Percentiles rank a stretch among this genome's conserved stretches.
These are phyloP conservation scores for Carex scoparia DNA, from an alignment of 176 grass and related monocot genomes.

Conservation along the genomic window DNA sequence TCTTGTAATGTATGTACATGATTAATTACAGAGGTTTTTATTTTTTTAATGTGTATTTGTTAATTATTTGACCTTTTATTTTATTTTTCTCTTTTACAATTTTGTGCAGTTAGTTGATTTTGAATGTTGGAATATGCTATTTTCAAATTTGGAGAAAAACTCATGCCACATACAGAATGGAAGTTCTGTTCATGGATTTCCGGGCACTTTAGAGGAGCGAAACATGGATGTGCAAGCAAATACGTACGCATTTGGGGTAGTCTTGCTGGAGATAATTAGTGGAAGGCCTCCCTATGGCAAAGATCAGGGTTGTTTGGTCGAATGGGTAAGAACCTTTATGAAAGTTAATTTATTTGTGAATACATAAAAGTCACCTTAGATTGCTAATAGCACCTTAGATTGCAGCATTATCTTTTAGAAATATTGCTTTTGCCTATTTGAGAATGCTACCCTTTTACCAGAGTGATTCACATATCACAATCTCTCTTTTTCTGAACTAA, in stretches of 20 bases:
- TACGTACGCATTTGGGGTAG: conserved; percentile 71
- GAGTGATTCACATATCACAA: not conserved
- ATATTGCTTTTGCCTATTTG: not conserved
- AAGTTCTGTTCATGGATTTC: conserved; percentile 38
- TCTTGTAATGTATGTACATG: not conserved
- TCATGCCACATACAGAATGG: conserved; percentile 28
- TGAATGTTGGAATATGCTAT: conserved; percentile 84
- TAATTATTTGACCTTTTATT: not conserved
- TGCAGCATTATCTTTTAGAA: not conserved
- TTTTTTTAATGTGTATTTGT: not conserved
- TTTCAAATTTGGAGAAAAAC: conserved; percentile 49
- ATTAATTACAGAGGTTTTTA: not conserved
- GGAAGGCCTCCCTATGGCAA: conserved; percentile 92
- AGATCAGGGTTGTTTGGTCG: conserved; percentile 65
- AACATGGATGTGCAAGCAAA: conserved; percentile 67
- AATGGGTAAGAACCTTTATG: conserved; percentile 52
- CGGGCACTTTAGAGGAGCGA: conserved; percentile 40
- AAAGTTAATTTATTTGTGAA: conserved; percentile 1
- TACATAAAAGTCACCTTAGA: not conserved
- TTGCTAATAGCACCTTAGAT: not conserved
- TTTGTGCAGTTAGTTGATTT: conserved; percentile 85
- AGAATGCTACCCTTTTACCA: not conserved
- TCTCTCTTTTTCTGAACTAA: not conserved
- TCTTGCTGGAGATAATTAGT: conserved; percentile 90
- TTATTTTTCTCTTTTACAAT: not conserved